Base-by-base conservation (phyloP, 2,329 filamentous ascomycete genomes). In the Dothistroma septosporum region DNA sequence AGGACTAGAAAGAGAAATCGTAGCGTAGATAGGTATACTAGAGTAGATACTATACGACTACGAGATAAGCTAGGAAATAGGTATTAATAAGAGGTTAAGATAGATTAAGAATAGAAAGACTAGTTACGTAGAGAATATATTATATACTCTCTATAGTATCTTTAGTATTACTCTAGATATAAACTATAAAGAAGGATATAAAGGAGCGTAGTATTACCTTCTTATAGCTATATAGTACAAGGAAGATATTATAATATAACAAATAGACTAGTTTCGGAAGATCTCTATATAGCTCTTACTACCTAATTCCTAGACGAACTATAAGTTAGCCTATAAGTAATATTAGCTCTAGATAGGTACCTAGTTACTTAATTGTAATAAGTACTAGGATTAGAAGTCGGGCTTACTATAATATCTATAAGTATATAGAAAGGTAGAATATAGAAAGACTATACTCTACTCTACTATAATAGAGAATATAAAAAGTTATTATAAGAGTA, bases 41-140 rank as follows among this genome's bases (percentile, higher is more conserved):
- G 60, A 66, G 55, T 11, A n/a, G n/a, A 60, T 65, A 10, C 54
- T 67, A 32, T 50, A 54, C 16, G 31, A 55, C 11, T 67, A 61
- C 48, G 41, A n/a, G 11, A n/a, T 46, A n/a, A 66, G 64, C 41
- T 24, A 1, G 21, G 33, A 7, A 32, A 24, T 61, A 4, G 62
- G 59, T 50, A 49, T 62, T 19, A 33, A 61, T 12, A 57, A 62
- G 4, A 66, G 63, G 60, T 19, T 66, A n/a, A 60, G 57, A 46
- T 68, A 57, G 66, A 66, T 67, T 53, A 58, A 64, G 3, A 61
- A 60, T 21, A 54, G 65, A 50, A 31, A 33, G 31, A 67, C 66
- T 11, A 60, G 55, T 12, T 12, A 55, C 12, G 32, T 49, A 11
- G 65, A 68, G 55, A 65, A 68, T 31, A 61, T 63, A 53, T 60